Base-by-base conservation (phyloP, 225 moss, liverwort and hornwort genomes). In the Pleurozium schreberi region DNA sequence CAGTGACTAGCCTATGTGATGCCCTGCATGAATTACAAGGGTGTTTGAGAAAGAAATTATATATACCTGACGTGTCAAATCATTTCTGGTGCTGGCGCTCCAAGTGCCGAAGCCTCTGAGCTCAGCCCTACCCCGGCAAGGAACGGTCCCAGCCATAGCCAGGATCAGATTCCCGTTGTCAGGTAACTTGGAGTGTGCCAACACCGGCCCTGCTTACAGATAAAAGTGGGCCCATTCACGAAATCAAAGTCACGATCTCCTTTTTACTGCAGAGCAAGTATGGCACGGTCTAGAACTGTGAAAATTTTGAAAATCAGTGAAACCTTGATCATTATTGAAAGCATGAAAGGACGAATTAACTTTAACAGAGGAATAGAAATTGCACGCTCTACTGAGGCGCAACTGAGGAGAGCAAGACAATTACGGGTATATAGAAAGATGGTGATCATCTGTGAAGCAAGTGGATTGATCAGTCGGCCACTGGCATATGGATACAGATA, bases 401-500 rank as follows among this genome's bases (percentile, higher is more conserved):
- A 45, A 36, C 74, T 68, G 64, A 47, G 82, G 42, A 66, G 87
- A 89, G 86, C 88, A 85, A 86, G 75, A 75, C 67, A 84, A 84
- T n/a, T 47, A 84, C 69, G 75, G 81, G 61, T 64, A 26, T 27
- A 75, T 13, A 68, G 87, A 71, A 75, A 65, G 88, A 86, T 90
- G 82, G 42, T 87, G 78, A 88, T 88, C 70, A 83, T 88, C 87
- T 81, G 85, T 66, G 91, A 85, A 84, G 86, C 83, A 86, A 84
- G 91, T 87, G 91, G 87, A 87, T 92, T 82, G 87, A 92, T 88
- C 87, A 82, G 87, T 87, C 33, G 70, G 90, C 91, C 84, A 91
- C 88, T 85, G 85, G 90, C 84, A 85, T 91, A 91, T 82, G 63
- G 86, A 71, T 91, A 91, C 93, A 91, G 87, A 90, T 91, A 90